Base-by-base conservation (phyloP, 2,329 filamentous ascomycete species). In the Pestalotiopsis fici region DNA sequence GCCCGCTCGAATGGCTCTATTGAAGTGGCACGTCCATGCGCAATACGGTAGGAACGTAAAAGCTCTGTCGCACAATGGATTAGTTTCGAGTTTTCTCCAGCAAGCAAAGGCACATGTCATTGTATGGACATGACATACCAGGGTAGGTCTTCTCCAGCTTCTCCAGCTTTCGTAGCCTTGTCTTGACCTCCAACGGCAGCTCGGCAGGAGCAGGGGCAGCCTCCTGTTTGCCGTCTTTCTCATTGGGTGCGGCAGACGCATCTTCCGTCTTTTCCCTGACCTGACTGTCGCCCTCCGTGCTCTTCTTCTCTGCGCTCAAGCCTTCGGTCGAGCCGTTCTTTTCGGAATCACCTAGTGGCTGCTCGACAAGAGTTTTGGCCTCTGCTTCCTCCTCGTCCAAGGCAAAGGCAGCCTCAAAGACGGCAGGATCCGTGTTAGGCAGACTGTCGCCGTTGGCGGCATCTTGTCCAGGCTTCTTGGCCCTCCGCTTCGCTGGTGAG, bases 1-100 rank as follows among this genome's bases (percentile, higher is more conserved):
- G 92, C 91, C 65, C 93, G 91, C 81, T 99, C 96, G 78, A 99
- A 99, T 0, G 94, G 92, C 76, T 98, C 96, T 74, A 98, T 97
- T 2, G 92, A 89, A 13, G 92, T 89, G 55, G 95, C 93, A 64
- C 94, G 90, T 67, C 93, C 89, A 82, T 99, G 95, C 21, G 96
- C 96, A 71, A 95, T 91, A 69, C 94, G 90, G 80, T 99, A 99
- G 9, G 95, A 97, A 66, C 94, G 91, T 62, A 98, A 85, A 0
- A 99, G 85, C 75, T 98, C 95, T 94, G 50, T 47, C 28, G 43
- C 9, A 67, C 65, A 64, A 28, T 23, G 21, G 31, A 39, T 67
- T 65, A 69, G 64, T 47, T n/a, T 21, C n/a, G 43, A 68, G 55
- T 43, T 59, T 15, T 27, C 63, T 31, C 31, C 39, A 50, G 25